Percentiles rank a stretch among this genome's conserved stretches.
These are phyloP conservation scores for Lasiosphaeris hirsuta DNA, from an alignment of 495 filamentous ascomycete species.

Conservation along the genomic window DNA sequence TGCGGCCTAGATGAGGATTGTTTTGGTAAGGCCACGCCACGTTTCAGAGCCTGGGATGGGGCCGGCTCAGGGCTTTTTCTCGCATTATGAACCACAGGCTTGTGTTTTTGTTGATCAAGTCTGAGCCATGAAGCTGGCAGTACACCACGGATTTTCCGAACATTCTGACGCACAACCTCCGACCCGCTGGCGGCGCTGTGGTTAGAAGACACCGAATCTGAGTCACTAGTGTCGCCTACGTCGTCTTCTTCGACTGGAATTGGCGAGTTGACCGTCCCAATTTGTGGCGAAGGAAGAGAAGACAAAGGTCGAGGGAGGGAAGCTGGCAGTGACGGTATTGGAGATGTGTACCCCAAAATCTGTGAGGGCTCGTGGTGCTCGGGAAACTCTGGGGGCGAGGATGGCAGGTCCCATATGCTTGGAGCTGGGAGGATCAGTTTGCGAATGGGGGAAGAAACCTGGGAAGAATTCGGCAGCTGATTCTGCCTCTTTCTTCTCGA, in stretches of 20 bases:
- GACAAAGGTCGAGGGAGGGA: background rate
- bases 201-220: conserved; percentile 12
- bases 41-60: conserved; percentile 36
- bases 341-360: conserved; percentile 8
- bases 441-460: conserved; percentile 21
- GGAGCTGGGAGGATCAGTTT: conserved; percentile 14
- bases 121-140: conserved; percentile 84
- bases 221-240: conserved; percentile 11
- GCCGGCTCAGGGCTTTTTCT: conserved; percentile 38
- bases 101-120: conserved; percentile 54
- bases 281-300: background rate
- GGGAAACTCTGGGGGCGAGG: conserved; percentile 17
- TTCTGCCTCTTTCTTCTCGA: conserved; percentile 22
- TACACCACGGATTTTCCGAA: conserved; percentile 69
- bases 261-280: conserved; percentile 1
- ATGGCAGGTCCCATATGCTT: conserved; percentile 19
- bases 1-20: conserved; percentile 24
- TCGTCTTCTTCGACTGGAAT: conserved; percentile 19
- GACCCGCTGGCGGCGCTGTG: conserved; percentile 39
- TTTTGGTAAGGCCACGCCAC: conserved; percentile 53
- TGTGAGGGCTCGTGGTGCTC: conserved; percentile 5
- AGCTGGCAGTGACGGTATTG: background rate
- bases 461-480: conserved; percentile 14
- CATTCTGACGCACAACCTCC: conserved; percentile 40
- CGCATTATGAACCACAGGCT: conserved; percentile 26